Base-by-base conservation (phyloP, 495 filamentous ascomycete genomes). In the Aspergillus bertholletiae region DNA sequence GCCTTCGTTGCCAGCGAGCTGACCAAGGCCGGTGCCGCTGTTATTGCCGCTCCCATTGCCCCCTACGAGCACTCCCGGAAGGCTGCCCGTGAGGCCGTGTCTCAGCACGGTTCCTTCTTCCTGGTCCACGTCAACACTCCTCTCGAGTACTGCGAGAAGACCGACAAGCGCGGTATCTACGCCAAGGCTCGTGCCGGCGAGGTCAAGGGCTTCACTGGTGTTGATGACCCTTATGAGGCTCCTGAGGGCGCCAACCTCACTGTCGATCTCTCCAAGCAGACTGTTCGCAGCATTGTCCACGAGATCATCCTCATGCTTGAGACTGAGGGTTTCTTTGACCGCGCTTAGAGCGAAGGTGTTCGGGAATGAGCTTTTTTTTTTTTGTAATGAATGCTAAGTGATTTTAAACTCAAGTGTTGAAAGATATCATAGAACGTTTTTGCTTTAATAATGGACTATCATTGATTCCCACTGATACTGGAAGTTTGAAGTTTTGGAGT, bases 151-250 rank as follows among this genome's bases (percentile, higher is more conserved):
- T 89, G 86, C 72, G 94, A 98, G 81, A 86, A 87, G 82, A 96
- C 92, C 51, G 94, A 98, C 73, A 95, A 90, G 83, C 80, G 85
- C 55, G 95, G 94, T 22, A 87, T 97, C 60, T 98, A 98, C 74
- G 80, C 75, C 22, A 82, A 84, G 74, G 94, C 94, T 13, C 83
- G 95, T 49, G 80, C 74, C 8, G 94, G 94, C 15, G 91, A 97
- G 80, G 96, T 98, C 75, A 94, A 90, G 84, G 92, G 92, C 28
- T 98, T 98, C 80, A 98, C 94, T 27, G 94, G 94, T 64, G 94
- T 98, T 54, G 94, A 98, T 72, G 94, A 97, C 72, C 92, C 94
- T 51, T 98, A 97, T 70, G 94, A 98, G 84, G 65, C 70, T 55
- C 94, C 94, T 5, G 64, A 71, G 53, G 94, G 95, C 75, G 81